Base-by-base conservation (phyloP, 208 protist genomes). In the Trypanosoma melophagium region DNA sequence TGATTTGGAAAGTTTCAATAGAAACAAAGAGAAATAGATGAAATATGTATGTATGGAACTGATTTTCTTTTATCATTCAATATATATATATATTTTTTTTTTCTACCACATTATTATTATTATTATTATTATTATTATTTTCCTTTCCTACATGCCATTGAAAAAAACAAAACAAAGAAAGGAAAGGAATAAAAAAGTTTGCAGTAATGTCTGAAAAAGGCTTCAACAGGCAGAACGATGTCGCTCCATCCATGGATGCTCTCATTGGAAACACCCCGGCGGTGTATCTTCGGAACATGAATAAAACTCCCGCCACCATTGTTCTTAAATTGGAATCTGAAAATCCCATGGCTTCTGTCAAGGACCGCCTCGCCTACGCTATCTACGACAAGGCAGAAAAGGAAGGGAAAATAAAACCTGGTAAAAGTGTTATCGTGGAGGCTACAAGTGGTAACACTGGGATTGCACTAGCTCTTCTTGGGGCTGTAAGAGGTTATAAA, bases 391-490 rank as follows among this genome's bases (percentile, higher is more conserved):
- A 96, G 55, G 85, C 89, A 8, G 89, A 96, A 74, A 70, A 71
- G 67, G 88, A 94, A 19, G 89, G 89, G 47, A 84, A 79, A 62
- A 66, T 96, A 25, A 85, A 76, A 22, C 92, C 76, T 25, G 91
- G 91, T 24, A 86, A 93, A 69, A 89, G 80, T 22, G 79, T 92
- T 4, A 84, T 97, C 44, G 87, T 97, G 47, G 93, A 97, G 73
- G 80, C 90, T 19, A 95, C 90, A 17, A 92, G 83, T 75, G 93
- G 93, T 54, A 97, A 97, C 77, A 97, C 93, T 25, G 93, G 93
- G 42, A 88, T 97, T 51, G 81, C 79, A 5, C 75, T 97, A 24
- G 88, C 93, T 17, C 83, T 92, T 60, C 74, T 96, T 63, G 93
- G 86, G 28, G 86, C 86, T 8, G 63, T 83, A 44, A 79, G 76